Evolutionary conservation across 2,329 filamentous ascomycete genomes (phyloP).

Genomic region (Hirsutella minnesotensis): DNA sequence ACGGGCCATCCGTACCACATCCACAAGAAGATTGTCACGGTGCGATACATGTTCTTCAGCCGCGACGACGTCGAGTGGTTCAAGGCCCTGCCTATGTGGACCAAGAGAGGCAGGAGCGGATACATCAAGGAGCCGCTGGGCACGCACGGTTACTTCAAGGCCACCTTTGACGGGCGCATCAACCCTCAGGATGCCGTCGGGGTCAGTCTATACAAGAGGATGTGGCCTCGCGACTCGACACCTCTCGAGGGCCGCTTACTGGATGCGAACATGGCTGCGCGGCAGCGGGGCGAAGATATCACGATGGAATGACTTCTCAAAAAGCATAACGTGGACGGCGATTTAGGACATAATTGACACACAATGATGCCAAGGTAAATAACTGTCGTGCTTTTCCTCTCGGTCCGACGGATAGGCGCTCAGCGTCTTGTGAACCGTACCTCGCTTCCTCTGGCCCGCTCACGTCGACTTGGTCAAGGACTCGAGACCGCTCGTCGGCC

Average conservation of each 20-base stretch:
- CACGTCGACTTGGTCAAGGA: conserved; percentile 19
- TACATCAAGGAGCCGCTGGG: conserved; percentile 90
- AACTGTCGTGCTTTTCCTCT: no score
- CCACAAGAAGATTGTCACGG: conserved; percentile 92
- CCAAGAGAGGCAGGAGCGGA: conserved; percentile 73
- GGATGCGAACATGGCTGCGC: conserved; percentile 15
- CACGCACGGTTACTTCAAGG: conserved; percentile 99
- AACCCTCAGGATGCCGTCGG: conserved; percentile 92
- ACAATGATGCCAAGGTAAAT: no score
- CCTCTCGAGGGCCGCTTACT: conserved; percentile 32
- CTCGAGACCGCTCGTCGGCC: conserved; percentile 43
- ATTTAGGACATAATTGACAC: neutral
- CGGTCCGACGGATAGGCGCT: no score
- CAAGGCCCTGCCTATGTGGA: conserved; percentile 93
- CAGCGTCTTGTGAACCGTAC: no score
- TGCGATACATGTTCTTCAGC: conserved; percentile 99
- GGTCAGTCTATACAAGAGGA: conserved; percentile 77
- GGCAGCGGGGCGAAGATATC: conserved; percentile 17
- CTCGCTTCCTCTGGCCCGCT: no score
- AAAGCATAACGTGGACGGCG: neutral
- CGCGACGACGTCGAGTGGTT: conserved; percentile 93
- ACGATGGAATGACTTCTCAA: conserved; percentile 17
- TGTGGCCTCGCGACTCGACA: conserved; percentile 62
- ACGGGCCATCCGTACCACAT: conserved; percentile 98
- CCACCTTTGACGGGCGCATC: conserved; percentile 89